phyloP scores from a whole-genome alignment of 768 basidiomycete species.

The Terana coerulea region DNA sequence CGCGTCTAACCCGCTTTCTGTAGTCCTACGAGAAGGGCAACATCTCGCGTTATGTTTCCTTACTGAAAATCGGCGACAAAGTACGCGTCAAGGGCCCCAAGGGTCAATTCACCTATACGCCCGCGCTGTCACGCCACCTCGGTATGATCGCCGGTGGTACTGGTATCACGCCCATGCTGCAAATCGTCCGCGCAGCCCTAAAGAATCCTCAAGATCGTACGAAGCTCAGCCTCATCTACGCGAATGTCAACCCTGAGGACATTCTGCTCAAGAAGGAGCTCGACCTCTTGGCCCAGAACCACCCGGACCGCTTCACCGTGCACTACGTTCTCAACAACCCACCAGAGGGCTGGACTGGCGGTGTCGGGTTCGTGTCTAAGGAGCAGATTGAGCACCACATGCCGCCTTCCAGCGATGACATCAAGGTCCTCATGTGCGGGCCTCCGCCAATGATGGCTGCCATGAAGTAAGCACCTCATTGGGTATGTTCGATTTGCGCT shows the following conservation, averaged over 20 bases:
- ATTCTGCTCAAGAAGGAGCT: slow-evolving; percentile 89
- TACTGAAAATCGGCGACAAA: slow-evolving; percentile 83
- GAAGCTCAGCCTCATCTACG: slow-evolving; percentile 85
- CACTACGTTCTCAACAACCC: slow-evolving; percentile 95
- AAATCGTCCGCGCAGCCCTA: slow-evolving; percentile 92
- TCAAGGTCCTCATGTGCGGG: slow-evolving; percentile 88
- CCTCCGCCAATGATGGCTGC: slow-evolving; percentile 77
- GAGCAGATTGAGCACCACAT: slow-evolving; percentile 84
- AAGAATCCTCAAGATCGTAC: slow-evolving; percentile 87
- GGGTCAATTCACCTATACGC: slow-evolving; percentile 86
- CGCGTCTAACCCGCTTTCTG: slow-evolving; percentile 1
- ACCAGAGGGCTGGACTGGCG: slow-evolving; percentile 81
- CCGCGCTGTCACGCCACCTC: slow-evolving; percentile 68
- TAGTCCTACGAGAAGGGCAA: slow-evolving; percentile 97
- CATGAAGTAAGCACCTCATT: slow-evolving; percentile 56
- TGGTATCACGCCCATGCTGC: slow-evolving; percentile 98
- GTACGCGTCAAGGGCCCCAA: slow-evolving; percentile 94
- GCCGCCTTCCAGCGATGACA: slow-evolving; percentile 55
- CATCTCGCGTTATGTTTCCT: slow-evolving; percentile 82
- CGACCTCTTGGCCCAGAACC: slow-evolving; percentile 64
- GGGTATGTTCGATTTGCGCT: slow-evolving; percentile 12
- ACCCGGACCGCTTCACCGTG: slow-evolving; percentile 70
- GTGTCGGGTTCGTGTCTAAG: slow-evolving; percentile 89
- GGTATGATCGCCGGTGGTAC: slow-evolving; percentile 99
- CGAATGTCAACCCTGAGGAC: slow-evolving; percentile 91